Evolutionary conservation across 2,329 filamentous ascomycete genomes (phyloP), one percentile per base, ranked within the genome.

Genomic region (Coniochaeta prunicola): DNA sequence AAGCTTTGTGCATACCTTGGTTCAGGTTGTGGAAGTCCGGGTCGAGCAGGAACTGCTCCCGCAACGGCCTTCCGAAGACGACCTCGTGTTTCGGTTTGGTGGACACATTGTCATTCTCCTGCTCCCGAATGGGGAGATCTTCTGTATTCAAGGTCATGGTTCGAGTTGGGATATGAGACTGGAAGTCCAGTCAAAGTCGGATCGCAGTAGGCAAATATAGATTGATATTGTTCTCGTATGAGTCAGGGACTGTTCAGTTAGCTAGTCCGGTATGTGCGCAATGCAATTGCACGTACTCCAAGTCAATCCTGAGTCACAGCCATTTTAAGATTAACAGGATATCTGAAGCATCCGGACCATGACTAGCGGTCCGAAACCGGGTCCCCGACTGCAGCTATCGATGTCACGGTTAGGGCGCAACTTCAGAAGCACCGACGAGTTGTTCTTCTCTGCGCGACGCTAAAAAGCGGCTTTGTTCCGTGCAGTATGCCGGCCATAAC

Each of bases 21-120:
- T 96, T 96, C 57, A 96, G 75, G 68, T 91, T 92, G 57, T 77
- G 79, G 70, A 84, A 91, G n/a, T 77, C 76, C 0, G 83, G 78
- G 54, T 85, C 83, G 60, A 92, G 83, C n/a, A 85, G 73, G 69
- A 93, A 94, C 38, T 89, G 80, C 62, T 85, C 80, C 59, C 80
- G 77, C 66, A 89, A 63, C 0, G 60, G 58, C 38, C 68, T 69
- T 24, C 76, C 76, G 58, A 75, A 74, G 30, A 34, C 12, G 24
- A 50, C 24, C 5, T 50, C 21, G 12, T 50, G 21, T 50, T 50
- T 50, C 30, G 45, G 9, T 26, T 21, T 13, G 12, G 24, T 30
- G 2, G 45, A 24, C 12, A 45, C 45, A 9, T 50, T 26, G 7
- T 13, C 45, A 3, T 28, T 28, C 13, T n/a, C n/a, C n/a, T 30